Percentiles rank a stretch among this genome's conserved stretches.
Evolutionary conservation across 2,329 filamentous ascomycete genomes (phyloP).

Genomic region (Hymenoscyphus fructigenus): DNA sequence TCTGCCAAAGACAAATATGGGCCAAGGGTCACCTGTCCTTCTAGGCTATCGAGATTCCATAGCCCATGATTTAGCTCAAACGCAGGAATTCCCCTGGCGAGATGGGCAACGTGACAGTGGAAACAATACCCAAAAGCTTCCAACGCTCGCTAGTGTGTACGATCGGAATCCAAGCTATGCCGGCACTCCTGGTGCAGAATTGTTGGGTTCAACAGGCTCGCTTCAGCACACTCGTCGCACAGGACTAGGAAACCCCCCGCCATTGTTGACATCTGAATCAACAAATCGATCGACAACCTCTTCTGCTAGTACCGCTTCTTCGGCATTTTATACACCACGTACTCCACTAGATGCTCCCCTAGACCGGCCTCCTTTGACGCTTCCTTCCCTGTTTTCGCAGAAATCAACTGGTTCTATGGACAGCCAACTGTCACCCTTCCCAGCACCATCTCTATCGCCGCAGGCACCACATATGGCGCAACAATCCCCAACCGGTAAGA

Average conservation of each 20-base stretch:
- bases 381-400: constrained; percentile 30
- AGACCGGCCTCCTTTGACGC: constrained; percentile 30
- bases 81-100: constrained; percentile 31
- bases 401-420: constrained; percentile 31
- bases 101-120: constrained; percentile 29
- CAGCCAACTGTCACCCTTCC: constrained; percentile 31
- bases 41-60: constrained; percentile 36
- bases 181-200: constrained; percentile 15
- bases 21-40: constrained; percentile 28
- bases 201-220: constrained; percentile 23
- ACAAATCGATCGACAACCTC: constrained; percentile 31
- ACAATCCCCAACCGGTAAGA: constrained; percentile 32
- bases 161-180: constrained; percentile 25
- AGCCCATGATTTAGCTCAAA: constrained; percentile 23
- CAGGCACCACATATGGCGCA: constrained; percentile 24
- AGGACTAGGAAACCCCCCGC: constrained; percentile 28
- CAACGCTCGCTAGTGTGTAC: constrained; percentile 19
- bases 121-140: constrained; percentile 19
- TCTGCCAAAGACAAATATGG: constrained; percentile 19
- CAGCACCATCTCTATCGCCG: constrained; percentile 33
- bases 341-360: constrained; percentile 35
- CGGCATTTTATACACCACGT: constrained; percentile 31
- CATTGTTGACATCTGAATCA: constrained; percentile 33
- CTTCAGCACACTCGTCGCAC: constrained; percentile 30
- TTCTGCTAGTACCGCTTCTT: constrained; percentile 29